Evolutionary conservation across 2,329 filamentous ascomycete species (phyloP).

Genomic region (Cladophialophora bantiana): DNA sequence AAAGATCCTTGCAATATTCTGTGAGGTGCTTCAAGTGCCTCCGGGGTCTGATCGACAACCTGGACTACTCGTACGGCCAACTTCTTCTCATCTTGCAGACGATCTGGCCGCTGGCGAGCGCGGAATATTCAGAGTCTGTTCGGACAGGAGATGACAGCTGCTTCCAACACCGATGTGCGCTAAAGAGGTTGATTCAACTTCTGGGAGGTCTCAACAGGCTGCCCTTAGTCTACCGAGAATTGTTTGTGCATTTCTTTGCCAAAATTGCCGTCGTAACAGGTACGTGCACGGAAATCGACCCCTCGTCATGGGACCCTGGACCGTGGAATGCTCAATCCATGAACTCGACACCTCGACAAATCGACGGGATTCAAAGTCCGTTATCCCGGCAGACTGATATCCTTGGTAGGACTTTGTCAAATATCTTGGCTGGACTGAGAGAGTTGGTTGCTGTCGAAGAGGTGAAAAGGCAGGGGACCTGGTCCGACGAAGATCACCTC

Average conservation of each 20-base stretch:
- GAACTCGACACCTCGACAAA: neutral
- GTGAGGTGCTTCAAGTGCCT: slow-evolving; percentile 13
- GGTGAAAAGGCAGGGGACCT: slow-evolving; percentile 7
- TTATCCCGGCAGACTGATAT: neutral
- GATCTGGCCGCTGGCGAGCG: slow-evolving; percentile 16
- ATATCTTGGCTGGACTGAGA: slow-evolving; percentile 8
- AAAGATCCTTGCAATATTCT: slow-evolving; percentile 14
- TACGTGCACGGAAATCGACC: slow-evolving; percentile 10
- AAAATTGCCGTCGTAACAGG: slow-evolving; percentile 15
- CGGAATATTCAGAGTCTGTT: slow-evolving; percentile 18
- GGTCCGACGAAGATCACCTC: slow-evolving; percentile 19
- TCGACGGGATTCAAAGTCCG: neutral
- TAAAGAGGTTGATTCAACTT: neutral
- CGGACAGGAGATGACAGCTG: slow-evolving; percentile 7
- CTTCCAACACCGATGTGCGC: slow-evolving; percentile 5
- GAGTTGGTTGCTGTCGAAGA: slow-evolving; percentile 11
- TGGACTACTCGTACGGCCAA: slow-evolving; percentile 16
- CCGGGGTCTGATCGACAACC: slow-evolving; percentile 2
- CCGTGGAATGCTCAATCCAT: slow-evolving; percentile 3
- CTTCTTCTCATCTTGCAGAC: slow-evolving; percentile 14
- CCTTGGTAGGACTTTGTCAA: neutral
- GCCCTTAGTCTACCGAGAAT: slow-evolving; percentile 13
- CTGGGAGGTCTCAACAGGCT: slow-evolving; percentile 2
- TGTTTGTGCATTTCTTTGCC: slow-evolving; percentile 18
- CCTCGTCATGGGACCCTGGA: slow-evolving; percentile 16